Percentiles rank a stretch among this genome's conserved stretches.
These are phyloP conservation scores for Salix suchowensis DNA, from an alignment of 345 rosid genomes.

Conservation along the genomic window DNA sequence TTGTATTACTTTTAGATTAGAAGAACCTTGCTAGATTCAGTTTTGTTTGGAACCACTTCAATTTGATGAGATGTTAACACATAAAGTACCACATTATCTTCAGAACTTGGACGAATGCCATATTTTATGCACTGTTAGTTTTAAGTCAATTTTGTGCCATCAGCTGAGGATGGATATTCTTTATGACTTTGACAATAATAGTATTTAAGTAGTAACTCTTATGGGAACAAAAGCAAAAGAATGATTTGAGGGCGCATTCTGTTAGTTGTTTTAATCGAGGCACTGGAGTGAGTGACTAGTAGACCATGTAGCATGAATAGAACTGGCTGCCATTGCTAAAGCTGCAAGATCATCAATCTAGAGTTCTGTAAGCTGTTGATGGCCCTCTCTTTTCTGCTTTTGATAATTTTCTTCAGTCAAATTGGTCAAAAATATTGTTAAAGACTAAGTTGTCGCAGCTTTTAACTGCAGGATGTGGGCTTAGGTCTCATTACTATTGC, in stretches of 20 bases:
- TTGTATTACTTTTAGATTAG: not conserved
- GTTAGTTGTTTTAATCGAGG: not conserved
- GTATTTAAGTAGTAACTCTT: not conserved
- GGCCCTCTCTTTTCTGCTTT: slow-evolving; percentile 8
- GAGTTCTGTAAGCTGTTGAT: slow-evolving; percentile 11
- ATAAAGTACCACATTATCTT: not conserved
- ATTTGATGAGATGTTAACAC: not conserved
- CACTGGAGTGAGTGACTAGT: not conserved
- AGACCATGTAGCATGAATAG: slow-evolving; percentile 7
- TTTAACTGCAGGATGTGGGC: slow-evolving; percentile 51
- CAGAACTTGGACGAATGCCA: too few relatives aligned
- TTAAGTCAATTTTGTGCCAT: not conserved
- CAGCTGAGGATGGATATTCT: not conserved
- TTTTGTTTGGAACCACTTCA: not conserved
- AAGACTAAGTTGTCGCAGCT: slow-evolving; percentile 28
- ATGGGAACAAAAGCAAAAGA: not conserved
- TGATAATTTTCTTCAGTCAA: slow-evolving; percentile 24
- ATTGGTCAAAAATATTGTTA: slow-evolving; percentile 21
- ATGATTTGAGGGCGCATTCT: slow-evolving; percentile 2
- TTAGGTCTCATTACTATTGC: slow-evolving; percentile 41
- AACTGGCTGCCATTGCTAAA: slow-evolving; percentile 11
- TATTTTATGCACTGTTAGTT: too few relatives aligned
- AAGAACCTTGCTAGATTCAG: not conserved
- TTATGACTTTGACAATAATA: not conserved
- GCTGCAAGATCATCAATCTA: slow-evolving; percentile 5